A percentile compares a stretch with the other conserved stretches of the same genome.
Evolutionary conservation across 306 rosid genomes (phyloP).

Genomic region (Arachis stenosperma): DNA sequence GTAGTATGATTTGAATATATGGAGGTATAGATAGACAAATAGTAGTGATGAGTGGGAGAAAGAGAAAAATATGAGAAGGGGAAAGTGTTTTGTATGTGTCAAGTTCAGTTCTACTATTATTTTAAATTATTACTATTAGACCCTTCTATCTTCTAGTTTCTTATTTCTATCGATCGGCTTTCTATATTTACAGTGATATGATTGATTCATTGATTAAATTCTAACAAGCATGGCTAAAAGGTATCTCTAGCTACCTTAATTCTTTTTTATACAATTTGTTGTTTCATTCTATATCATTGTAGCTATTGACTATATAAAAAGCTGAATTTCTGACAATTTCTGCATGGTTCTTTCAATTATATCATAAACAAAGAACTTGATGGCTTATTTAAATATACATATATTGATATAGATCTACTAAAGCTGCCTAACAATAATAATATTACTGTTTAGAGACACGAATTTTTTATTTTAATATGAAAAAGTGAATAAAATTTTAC

Average conservation of each 20-base stretch:
- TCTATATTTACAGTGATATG: slow-evolving; percentile 63
- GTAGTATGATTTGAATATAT: slow-evolving; percentile 52
- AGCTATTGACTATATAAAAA: slow-evolving; percentile 36
- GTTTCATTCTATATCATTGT: slow-evolving; percentile 45
- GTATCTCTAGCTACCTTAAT: slow-evolving; percentile 18
- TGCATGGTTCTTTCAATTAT: slow-evolving; percentile 58
- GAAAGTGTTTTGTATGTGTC: slow-evolving; percentile 19
- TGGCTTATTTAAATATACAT: background rate
- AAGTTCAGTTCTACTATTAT: slow-evolving; percentile 33
- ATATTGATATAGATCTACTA: slow-evolving; percentile 21
- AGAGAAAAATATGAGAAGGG: slow-evolving; percentile 20
- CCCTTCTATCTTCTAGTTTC: slow-evolving; percentile 46
- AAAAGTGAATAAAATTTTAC: too few relatives aligned
- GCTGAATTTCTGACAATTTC: slow-evolving; percentile 64
- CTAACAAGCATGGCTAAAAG: slow-evolving; percentile 56
- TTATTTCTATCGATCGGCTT: slow-evolving; percentile 31
- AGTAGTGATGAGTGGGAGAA: slow-evolving; percentile 29
- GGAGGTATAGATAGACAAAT: slow-evolving; percentile 6
- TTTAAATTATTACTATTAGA: slow-evolving; percentile 54
- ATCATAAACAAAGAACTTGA: slow-evolving; percentile 33
- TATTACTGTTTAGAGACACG: too few relatives aligned
- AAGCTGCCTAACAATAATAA: slow-evolving; percentile 21
- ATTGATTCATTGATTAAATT: slow-evolving; percentile 68
- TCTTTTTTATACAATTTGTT: background rate
- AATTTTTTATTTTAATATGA: too few relatives aligned